Evolutionary conservation across 2,329 filamentous ascomycete genomes (phyloP), one percentile per base, ranked within the genome.

Genomic region (Basipetospora chlamydospora): DNA sequence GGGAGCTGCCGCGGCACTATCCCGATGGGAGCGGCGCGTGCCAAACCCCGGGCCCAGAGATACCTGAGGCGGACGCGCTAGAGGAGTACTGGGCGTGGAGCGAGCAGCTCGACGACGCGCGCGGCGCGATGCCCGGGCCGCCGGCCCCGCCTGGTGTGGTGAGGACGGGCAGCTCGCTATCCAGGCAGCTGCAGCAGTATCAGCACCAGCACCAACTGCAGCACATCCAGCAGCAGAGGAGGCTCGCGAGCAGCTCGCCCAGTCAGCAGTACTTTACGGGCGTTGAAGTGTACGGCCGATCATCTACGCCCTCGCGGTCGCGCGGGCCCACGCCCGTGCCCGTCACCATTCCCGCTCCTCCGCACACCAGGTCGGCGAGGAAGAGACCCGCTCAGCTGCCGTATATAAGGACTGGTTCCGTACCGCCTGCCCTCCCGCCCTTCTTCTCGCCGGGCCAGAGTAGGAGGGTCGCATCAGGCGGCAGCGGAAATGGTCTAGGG

Each of bases 41-140:
- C n/a, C n/a, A n/a, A n/a, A 46, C 54, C 33, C 32, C 33, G 1
- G 47, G 62, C 42, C n/a, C n/a, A n/a, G 52, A 56, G 38, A 66
- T 72, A 1, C 66, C 67, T 6, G 75, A 78, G 51, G 69, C 69
- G 3, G 73, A 79, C 47, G 71, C 70, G 2, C 58, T 67, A 40
- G 76, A 81, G 47, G 58, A 70, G 13, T 80, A 71, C 49, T 86
- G 81, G 81, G 56, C 65, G 3, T 80, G 71, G 62, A 68, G 76
- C 44, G 70, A 76, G 35, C 61, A 64, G 5, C 64, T 82, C 6
- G 81, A 87, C 45, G 68, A 69, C 25, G 49, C 21, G 16, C 22
- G 18, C 16, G 13, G 23, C 7, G 18, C 29, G 29, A 31, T 16
- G 18, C 22, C 34, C 11, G 30, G 15, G 10, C 22, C 29, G 12